These are phyloP conservation scores for Penicillium sp. DNA, from an alignment of 2,329 filamentous ascomycete species.

Conservation along the genomic window DNA sequence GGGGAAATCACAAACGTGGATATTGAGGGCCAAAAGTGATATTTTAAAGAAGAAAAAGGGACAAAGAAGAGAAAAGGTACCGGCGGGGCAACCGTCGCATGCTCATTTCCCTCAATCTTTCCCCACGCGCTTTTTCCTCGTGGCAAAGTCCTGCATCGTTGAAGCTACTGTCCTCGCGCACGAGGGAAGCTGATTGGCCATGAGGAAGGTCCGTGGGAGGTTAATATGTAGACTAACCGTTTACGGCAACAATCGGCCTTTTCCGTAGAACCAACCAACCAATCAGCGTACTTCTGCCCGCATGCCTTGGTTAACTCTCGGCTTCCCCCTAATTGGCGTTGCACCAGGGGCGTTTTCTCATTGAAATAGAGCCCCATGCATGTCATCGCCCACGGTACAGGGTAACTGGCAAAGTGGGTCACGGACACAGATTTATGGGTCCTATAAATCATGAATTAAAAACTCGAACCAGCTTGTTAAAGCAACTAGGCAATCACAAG, in stretches of 20 bases:
- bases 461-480: too few relatives aligned
- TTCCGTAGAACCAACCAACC: background rate
- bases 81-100: background rate
- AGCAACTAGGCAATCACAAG: too few relatives aligned
- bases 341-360: background rate
- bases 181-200: slow-evolving; percentile 1
- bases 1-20: background rate
- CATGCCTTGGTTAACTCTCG: background rate
- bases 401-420: too few relatives aligned
- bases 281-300: background rate
- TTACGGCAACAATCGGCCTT: background rate
- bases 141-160: background rate
- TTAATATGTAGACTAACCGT: background rate
- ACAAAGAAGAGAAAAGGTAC: background rate
- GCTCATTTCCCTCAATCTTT: background rate
- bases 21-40: background rate
- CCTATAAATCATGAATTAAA: too few relatives aligned
- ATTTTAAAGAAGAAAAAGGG: background rate
- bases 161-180: slow-evolving; percentile 1
- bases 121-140: background rate
- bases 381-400: too few relatives aligned
- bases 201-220: background rate
- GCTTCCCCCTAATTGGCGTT: background rate
- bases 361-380: too few relatives aligned
- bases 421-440: too few relatives aligned